Percentiles rank a stretch among this genome's conserved stretches.
Conservation (phyloP, 768 basidiomycete species). For the Pisolithus microcarpus region DNA sequence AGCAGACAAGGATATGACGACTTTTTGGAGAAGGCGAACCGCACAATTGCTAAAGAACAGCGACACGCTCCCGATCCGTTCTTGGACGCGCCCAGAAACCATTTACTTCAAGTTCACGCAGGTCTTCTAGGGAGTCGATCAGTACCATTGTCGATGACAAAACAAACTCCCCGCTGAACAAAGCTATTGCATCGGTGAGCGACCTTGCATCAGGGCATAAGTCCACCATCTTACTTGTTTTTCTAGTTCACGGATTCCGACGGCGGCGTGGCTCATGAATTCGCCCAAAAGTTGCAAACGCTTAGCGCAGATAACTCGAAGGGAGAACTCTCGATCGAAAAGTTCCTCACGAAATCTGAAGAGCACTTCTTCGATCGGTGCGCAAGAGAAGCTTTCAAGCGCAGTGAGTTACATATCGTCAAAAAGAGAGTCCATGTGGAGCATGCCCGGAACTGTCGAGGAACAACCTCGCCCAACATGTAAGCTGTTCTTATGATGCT, state of each 20-base stretch:
- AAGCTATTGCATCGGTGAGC: constrained; percentile 80
- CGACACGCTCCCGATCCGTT: constrained; percentile 81
- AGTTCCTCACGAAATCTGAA: constrained; percentile 84
- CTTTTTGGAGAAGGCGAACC: constrained; percentile 84
- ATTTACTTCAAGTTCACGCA: constrained; percentile 74
- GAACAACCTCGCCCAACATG: constrained; percentile 69
- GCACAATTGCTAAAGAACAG: constrained; percentile 74
- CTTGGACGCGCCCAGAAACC: constrained; percentile 70
- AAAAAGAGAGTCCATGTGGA: constrained; percentile 76
- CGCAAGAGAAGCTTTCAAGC: constrained; percentile 81
- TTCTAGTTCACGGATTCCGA: constrained; percentile 88
- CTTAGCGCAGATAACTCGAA: constrained; percentile 85
- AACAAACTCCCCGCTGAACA: constrained; percentile 84
- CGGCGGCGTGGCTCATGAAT: constrained; percentile 84
- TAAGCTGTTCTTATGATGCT: constrained; percentile 32
- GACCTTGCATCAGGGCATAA: not conserved
- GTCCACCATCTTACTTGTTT: constrained; percentile 3
- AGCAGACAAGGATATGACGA: constrained; percentile 51
- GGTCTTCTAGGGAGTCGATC: constrained; percentile 85
- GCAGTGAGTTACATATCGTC: constrained; percentile 76
- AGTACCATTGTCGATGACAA: constrained; percentile 90
- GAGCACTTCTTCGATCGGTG: constrained; percentile 90
- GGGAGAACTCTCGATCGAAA: constrained; percentile 86
- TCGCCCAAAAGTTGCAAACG: constrained; percentile 75
- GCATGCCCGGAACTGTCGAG: constrained; percentile 50